phyloP scores from a whole-genome alignment of 2,329 filamentous ascomycete genomes.

The Hypoxylon rubiginosum region DNA sequence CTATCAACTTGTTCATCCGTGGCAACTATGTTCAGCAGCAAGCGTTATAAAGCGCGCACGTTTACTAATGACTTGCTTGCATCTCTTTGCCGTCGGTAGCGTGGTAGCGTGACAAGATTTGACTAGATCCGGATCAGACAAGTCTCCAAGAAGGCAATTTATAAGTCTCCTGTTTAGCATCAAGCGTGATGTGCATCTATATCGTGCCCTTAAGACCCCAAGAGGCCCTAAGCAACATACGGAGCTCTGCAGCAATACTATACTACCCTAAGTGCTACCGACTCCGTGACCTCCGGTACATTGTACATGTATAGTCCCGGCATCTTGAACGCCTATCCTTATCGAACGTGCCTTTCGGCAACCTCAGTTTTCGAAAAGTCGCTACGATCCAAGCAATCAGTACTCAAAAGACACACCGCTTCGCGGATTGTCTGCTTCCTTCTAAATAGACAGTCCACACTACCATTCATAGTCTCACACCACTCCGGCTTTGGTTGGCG shows the following conservation, averaged over 20 bases:
- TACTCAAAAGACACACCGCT: constrained; percentile 39
- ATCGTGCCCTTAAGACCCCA: constrained; percentile 24
- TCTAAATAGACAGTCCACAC: constrained; percentile 3
- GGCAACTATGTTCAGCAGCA: constrained; percentile 28
- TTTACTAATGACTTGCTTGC: constrained; percentile 30
- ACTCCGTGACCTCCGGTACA: constrained; percentile 30
- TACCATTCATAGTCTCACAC: constrained; percentile 28
- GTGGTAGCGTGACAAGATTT: constrained; percentile 25
- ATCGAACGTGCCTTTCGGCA: constrained; percentile 31
- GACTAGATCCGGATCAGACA: constrained; percentile 22
- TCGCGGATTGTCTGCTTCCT: constrained; percentile 20
- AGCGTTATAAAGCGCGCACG: constrained; percentile 11
- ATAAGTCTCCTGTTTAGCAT: constrained; percentile 31
- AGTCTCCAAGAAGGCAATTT: constrained; percentile 18
- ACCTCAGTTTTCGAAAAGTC: constrained; percentile 24
- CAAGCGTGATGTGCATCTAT: constrained; percentile 36
- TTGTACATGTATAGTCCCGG: constrained; percentile 20
- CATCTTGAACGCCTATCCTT: constrained; percentile 19
- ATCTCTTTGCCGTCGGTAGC: constrained; percentile 33
- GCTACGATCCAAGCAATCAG: constrained; percentile 17
- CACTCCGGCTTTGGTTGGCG: constrained; percentile 23
- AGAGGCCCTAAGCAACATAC: constrained; percentile 20
- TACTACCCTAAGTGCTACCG: constrained; percentile 16
- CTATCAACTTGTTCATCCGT: constrained; percentile 31
- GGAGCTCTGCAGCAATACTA: constrained; percentile 27